Evolutionary conservation across 2,329 filamentous ascomycete species (phyloP).

Genomic region (Ophiocordyceps unilateralis): DNA sequence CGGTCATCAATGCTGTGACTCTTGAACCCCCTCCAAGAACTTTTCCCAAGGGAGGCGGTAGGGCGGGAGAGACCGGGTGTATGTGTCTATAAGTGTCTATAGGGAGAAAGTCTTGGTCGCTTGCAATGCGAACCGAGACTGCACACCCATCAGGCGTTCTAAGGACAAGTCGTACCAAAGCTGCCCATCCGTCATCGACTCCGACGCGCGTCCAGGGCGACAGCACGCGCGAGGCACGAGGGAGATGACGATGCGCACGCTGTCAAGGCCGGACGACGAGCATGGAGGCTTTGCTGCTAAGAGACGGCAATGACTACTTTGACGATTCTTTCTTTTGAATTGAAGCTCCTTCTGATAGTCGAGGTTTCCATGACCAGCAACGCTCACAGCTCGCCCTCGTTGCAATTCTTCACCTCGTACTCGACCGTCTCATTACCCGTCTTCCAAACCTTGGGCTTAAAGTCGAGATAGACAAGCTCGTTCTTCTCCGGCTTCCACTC

Average conservation of each 20-base stretch:
- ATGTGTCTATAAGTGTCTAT: too few relatives aligned
- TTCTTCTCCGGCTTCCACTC: conserved; percentile 26
- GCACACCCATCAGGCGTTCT: too few relatives aligned
- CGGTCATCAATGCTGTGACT: background rate
- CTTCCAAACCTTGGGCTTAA: conserved; percentile 25
- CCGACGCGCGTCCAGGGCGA: too few relatives aligned
- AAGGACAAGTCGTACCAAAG: too few relatives aligned
- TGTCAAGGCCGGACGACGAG: too few relatives aligned
- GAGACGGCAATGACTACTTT: background rate
- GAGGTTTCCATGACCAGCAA: background rate
- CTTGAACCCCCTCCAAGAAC: background rate
- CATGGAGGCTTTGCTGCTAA: too few relatives aligned
- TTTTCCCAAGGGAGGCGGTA: background rate
- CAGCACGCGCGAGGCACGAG: too few relatives aligned
- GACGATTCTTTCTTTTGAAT: background rate
- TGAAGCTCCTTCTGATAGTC: background rate
- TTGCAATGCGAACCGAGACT: too few relatives aligned
- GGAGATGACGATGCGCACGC: too few relatives aligned
- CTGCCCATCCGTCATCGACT: too few relatives aligned
- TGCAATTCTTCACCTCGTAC: conserved; percentile 16
- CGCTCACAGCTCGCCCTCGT: background rate
- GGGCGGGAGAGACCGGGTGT: background rate
- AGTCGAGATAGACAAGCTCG: conserved; percentile 27
- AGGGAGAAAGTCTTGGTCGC: background rate
- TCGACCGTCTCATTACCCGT: conserved; percentile 26